Base-by-base conservation (phyloP, 768 basidiomycete genomes). In the Suillus fuscotomentosus region DNA sequence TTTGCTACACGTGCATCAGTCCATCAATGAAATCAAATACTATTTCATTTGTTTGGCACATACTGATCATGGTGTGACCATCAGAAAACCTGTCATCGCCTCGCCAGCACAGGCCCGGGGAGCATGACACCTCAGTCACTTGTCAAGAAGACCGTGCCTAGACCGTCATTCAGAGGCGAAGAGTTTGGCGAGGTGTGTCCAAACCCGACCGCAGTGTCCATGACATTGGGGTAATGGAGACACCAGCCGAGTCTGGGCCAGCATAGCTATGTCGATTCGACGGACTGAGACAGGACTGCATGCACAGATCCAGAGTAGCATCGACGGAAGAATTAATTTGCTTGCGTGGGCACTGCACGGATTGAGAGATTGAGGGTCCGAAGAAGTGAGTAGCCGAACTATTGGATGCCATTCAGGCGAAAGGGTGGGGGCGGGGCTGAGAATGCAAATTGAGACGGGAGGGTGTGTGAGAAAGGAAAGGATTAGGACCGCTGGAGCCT, bases 301-400 rank as follows among this genome's bases (percentile, higher is more conserved):
- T 7, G 2, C 63, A 66, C 9, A 60, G 61, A 48, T 66, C 68
- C 2, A 61, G 64, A 0, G 61, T 45, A 10, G 67, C 54, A 0
- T 62, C 60, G 17, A 67, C 11, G 17, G 64, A 63, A 56, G 71
- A 50, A 56, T 36, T 66, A 41, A 72, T 77, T 20, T 67, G 72
- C 47, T 69, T 64, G 42, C 66, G 72, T 11, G 70, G 54, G 70
- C 70, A 69, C 61, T 47, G 62, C 24, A 63, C 15, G 3, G 69
- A 59, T 56, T 75, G 76, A 53, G 76, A 74, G 14, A 77, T 76
- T n/a, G 76, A 72, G 3, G 76, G 76, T 3, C 88, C 89, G 70
- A 91, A 91, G 73, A 91, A 90, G 13, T 89, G 75, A 0, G 88
- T 86, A 20, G 87, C 88, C 1, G 85, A 83, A 68, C 84, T 77